Conservation (phyloP, 768 basidiomycete genomes). For the Kwoniella shandongensis region DNA sequence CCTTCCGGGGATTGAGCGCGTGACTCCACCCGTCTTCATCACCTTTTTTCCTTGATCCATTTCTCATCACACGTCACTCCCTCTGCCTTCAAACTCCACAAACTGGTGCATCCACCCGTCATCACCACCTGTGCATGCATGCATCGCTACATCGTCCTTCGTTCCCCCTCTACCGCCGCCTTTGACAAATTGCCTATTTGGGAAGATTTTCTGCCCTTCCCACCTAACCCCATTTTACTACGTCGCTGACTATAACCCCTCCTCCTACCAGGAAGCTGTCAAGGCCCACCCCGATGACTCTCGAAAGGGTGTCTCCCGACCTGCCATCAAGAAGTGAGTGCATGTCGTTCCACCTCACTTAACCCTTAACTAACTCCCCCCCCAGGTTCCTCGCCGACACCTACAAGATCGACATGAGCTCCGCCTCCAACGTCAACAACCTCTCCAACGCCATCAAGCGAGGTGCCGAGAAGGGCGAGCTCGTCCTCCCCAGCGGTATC, state of each 20-base stretch:
- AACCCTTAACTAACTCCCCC: background rate
- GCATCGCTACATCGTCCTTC: slow-evolving; percentile 4
- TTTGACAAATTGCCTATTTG: slow-evolving; percentile 32
- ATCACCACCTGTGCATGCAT: slow-evolving; percentile 2
- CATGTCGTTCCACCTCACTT: background rate
- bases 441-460: slow-evolving; percentile 74
- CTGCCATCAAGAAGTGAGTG: slow-evolving; percentile 75
- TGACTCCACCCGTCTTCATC: slow-evolving; percentile 12
- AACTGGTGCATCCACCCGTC: slow-evolving; percentile 9
- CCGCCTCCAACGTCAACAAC: slow-evolving; percentile 71
- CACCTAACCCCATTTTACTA: background rate
- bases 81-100: background rate
- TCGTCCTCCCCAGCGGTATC: slow-evolving; percentile 83
- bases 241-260: slow-evolving; percentile 19
- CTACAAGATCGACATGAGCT: slow-evolving; percentile 77
- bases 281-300: slow-evolving; percentile 64
- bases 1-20: slow-evolving; percentile 11
- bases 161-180: background rate
- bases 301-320: slow-evolving; percentile 72
- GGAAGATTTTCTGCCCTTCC: slow-evolving; percentile 14
- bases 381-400: slow-evolving; percentile 75
- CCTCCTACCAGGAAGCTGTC: slow-evolving; percentile 67
- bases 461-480: slow-evolving; percentile 80
- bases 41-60: slow-evolving; percentile 9
- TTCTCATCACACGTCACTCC: slow-evolving; percentile 6